Percentiles rank a stretch among this genome's conserved stretches.
These are phyloP conservation scores for Phaeosphaeriaceae sp. DNA, from an alignment of 2,329 filamentous ascomycete genomes.

Conservation along the genomic window DNA sequence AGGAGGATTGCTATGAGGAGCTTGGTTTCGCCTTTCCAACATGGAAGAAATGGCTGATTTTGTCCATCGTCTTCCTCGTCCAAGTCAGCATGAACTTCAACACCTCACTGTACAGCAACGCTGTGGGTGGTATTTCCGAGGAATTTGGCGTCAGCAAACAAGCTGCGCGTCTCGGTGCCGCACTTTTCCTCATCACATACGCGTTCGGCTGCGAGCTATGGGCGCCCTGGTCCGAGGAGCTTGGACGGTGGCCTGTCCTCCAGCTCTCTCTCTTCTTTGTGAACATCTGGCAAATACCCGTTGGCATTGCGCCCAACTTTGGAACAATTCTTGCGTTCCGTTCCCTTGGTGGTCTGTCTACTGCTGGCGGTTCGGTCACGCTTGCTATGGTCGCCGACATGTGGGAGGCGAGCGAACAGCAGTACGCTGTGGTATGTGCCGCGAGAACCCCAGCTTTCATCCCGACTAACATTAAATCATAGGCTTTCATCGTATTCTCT, in stretches of 20 bases:
- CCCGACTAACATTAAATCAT: background rate
- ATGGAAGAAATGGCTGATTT: conserved; percentile 63
- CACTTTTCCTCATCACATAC: conserved; percentile 80
- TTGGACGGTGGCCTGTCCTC: conserved; percentile 78
- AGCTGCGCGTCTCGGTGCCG: conserved; percentile 75
- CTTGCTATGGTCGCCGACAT: conserved; percentile 72
- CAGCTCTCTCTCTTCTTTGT: conserved; percentile 77
- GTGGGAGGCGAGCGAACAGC: conserved; percentile 63
- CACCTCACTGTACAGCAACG: conserved; percentile 64
- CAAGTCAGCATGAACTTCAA: conserved; percentile 68
- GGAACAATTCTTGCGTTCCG: conserved; percentile 72
- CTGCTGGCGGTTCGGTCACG: conserved; percentile 71
- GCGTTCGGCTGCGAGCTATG: conserved; percentile 88
- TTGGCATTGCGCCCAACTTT: conserved; percentile 77
- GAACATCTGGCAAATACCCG: conserved; percentile 74
- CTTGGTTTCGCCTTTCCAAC: conserved; percentile 59
- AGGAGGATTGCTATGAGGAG: conserved; percentile 59
- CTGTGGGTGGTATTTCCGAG: conserved; percentile 60
- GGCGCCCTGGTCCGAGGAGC: conserved; percentile 87
- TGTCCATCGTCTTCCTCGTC: conserved; percentile 61
- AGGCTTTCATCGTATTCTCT: conserved; percentile 71
- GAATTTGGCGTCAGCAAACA: conserved; percentile 74
- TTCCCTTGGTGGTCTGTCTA: conserved; percentile 53
- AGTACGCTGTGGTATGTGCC: conserved; percentile 68
- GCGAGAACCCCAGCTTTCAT: conserved; percentile 51